Evolutionary conservation across 2,329 filamentous ascomycete species (phyloP).

Genomic region (Mycogone perniciosa): DNA sequence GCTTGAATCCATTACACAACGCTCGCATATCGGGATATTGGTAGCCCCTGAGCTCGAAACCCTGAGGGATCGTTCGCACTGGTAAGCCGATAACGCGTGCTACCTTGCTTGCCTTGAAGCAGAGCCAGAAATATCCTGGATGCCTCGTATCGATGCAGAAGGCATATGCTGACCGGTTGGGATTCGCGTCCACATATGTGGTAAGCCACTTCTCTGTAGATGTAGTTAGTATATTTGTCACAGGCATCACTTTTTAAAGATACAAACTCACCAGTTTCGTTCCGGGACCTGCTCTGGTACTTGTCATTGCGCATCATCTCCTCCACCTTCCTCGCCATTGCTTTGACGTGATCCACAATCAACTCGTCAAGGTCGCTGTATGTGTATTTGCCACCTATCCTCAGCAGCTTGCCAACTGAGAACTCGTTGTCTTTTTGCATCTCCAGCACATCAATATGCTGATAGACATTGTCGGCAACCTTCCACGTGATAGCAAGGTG

Average conservation of each 20-base stretch:
- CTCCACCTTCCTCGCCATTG: constrained; percentile 95
- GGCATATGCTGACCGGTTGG: constrained; percentile 84
- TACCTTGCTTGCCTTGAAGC: constrained; percentile 83
- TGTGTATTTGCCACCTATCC: constrained; percentile 79
- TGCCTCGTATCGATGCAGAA: constrained; percentile 93
- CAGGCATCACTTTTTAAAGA: background rate
- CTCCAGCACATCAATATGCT: constrained; percentile 95
- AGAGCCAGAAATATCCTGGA: constrained; percentile 90
- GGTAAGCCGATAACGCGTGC: constrained; percentile 71
- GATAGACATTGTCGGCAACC: constrained; percentile 90
- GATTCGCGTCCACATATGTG: constrained; percentile 94
- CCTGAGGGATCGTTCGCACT: constrained; percentile 87
- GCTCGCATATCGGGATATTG: constrained; percentile 92
- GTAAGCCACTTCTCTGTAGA: constrained; percentile 82
- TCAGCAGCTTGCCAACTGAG: constrained; percentile 78
- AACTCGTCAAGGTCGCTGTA: constrained; percentile 96
- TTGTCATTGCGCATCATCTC: constrained; percentile 95
- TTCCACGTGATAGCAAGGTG: constrained; percentile 98
- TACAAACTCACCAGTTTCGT: constrained; percentile 71
- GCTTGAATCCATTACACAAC: constrained; percentile 94
- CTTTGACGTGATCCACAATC: constrained; percentile 94
- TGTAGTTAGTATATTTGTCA: constrained; percentile 15
- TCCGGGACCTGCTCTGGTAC: constrained; percentile 74
- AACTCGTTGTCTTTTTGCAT: constrained; percentile 97
- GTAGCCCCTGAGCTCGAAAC: constrained; percentile 82